These are phyloP conservation scores for Trifolium pratense DNA, from an alignment of 306 rosid species.

Conservation along the genomic window DNA sequence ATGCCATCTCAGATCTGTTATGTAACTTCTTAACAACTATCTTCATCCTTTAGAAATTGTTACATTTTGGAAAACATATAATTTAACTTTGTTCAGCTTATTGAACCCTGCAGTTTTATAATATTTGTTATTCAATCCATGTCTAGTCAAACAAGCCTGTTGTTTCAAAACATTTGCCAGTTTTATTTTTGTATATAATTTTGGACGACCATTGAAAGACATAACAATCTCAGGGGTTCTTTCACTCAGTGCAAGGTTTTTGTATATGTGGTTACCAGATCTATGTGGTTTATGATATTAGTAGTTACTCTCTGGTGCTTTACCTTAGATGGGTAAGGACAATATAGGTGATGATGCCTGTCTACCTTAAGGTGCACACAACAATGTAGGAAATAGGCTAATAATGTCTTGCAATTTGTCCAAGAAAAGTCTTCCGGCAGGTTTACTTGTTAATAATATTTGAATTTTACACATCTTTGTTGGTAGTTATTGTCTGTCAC, in stretches of 20 bases:
- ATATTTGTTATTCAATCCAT: constrained; percentile 14
- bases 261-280: constrained; percentile 13
- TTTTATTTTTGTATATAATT: constrained; percentile 7
- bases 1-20: no score
- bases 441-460: no score
- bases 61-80: constrained; percentile 17
- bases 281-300: constrained; percentile 19
- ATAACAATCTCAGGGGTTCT: constrained; percentile 10
- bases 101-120: constrained; percentile 13
- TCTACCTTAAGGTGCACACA: constrained; percentile 6
- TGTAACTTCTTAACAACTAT: no score
- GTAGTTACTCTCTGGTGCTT: constrained; percentile 13
- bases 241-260: background rate
- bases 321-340: background rate
- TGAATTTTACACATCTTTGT: background rate
- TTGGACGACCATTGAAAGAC: constrained; percentile 12
- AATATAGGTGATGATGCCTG: background rate
- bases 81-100: background rate
- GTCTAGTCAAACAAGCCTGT: constrained; percentile 27
- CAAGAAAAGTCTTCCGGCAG: background rate
- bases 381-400: constrained; percentile 18
- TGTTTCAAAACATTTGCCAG: constrained; percentile 28
- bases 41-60: constrained; percentile 22
- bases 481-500: no score
- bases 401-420: constrained; percentile 22